Base-by-base conservation (phyloP, 2,329 filamentous ascomycete genomes). In the Pseudocercospora fuligena region DNA sequence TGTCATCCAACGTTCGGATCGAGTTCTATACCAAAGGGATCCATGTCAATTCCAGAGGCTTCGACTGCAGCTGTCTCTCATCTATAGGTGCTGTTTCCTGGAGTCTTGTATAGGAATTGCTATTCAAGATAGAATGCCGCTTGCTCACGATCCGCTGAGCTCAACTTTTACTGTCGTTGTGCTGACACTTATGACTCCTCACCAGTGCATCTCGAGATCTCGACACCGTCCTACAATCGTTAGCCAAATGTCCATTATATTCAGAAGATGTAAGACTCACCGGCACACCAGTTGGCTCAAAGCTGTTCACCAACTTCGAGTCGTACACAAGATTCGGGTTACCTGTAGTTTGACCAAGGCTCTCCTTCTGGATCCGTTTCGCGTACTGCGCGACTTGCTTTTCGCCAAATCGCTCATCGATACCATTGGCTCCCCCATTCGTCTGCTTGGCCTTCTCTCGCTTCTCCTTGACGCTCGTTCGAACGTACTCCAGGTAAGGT, bases 401-500 rank as follows among this genome's bases (percentile, higher is more conserved):
- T 53, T 84, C 82, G 14, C 78, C 78, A 68, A 86, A 81, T 29
- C 77, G 69, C 21, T 75, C 75, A 65, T 81, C 80, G 21, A 77
- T 78, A 12, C 72, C 76, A 8, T 61, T 70, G 31, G 75, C 59
- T 14, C 75, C 73, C 61, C 73, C 63, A 58, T 57, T 56, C 31
- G 43, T 27, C 51, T 65, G 74, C 33, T 78, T 73, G 11, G 79
- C 76, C 8, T 71, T 81, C 56, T 80, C 78, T 59, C 81, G 80
- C 81, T 93, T 93, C 78, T 90, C 81, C 46, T 84, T 81, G 1
- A 90, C 86, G 31, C 82, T 87, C 69, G 86, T 88, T 63, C 90
- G 82, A 54, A 93, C 90, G 70, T 92, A 93, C 71, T 89, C 86
- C 56, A 91, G 78, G 73, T 92, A 92, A 1, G 86, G 86, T 4